Evolutionary conservation across 768 basidiomycete species (phyloP).

Genomic region (Lactarius sp.): DNA sequence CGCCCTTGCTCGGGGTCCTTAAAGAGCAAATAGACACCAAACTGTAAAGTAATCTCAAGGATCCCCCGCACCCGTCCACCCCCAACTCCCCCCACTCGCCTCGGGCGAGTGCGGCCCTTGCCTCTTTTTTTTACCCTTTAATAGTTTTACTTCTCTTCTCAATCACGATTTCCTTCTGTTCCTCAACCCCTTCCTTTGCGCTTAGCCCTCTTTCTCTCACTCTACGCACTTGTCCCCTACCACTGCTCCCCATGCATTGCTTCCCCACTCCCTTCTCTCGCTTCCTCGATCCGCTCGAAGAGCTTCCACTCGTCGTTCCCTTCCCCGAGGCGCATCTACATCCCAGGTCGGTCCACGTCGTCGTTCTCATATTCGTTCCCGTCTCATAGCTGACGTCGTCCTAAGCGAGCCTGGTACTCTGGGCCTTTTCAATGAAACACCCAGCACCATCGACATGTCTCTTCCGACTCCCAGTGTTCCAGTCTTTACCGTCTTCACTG

Average conservation of each 20-base stretch:
- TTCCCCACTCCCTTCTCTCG: neutral
- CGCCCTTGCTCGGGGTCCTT: slow-evolving; percentile 3
- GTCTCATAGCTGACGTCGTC: slow-evolving; percentile 4
- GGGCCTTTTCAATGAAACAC: slow-evolving; percentile 25
- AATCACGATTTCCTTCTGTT: slow-evolving; percentile 21
- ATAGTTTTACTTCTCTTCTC: slow-evolving; percentile 21
- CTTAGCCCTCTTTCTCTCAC: slow-evolving; percentile 18
- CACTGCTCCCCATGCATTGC: slow-evolving; percentile 10
- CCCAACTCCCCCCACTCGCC: slow-evolving; percentile 19
- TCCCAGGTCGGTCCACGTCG: slow-evolving; percentile 10
- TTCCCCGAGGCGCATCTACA: slow-evolving; percentile 18
- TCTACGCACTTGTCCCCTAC: neutral
- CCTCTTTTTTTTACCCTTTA: slow-evolving; percentile 20
- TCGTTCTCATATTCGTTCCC: neutral
- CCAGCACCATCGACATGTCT: slow-evolving; percentile 23
- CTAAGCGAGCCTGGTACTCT: slow-evolving; percentile 22
- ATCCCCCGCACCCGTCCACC: slow-evolving; percentile 12
- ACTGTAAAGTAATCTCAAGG: neutral
- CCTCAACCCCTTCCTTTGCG: slow-evolving; percentile 20
- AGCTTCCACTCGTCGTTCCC: slow-evolving; percentile 22
- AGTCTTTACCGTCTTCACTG: slow-evolving; percentile 1
- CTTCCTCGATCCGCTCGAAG: slow-evolving; percentile 24
- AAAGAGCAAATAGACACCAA: slow-evolving; percentile 5
- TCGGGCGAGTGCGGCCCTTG: slow-evolving; percentile 18
- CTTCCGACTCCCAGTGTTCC: slow-evolving; percentile 20